Conservation (phyloP, 2,329 filamentous ascomycete species). For the Fusarium verticillioides region DNA sequence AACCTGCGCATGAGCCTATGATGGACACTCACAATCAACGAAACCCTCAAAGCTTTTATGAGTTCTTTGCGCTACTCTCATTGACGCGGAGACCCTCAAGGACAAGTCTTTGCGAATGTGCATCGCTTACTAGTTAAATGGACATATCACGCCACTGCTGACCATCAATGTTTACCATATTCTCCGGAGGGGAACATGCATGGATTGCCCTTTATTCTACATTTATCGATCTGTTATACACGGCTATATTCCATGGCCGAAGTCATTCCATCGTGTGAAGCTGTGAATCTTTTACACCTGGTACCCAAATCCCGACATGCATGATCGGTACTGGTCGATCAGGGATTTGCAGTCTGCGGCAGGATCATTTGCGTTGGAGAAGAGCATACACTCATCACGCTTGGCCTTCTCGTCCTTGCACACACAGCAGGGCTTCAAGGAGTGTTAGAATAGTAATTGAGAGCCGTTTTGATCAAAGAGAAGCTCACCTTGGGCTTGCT, state of each 20-base stretch:
- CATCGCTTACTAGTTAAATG: not conserved
- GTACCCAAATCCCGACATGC: constrained; percentile 95
- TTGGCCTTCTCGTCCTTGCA: constrained; percentile 94
- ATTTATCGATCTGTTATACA: constrained; percentile 43
- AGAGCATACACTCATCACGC: constrained; percentile 99
- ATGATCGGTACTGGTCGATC: constrained; percentile 86
- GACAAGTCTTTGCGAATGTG: not conserved
- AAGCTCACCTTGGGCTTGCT: constrained; percentile 58
- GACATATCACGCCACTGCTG: constrained; percentile 38
- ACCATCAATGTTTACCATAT: not conserved
- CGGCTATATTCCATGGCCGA: constrained; percentile 18
- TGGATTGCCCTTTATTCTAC: constrained; percentile 41
- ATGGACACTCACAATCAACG: not conserved
- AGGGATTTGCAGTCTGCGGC: constrained; percentile 83
- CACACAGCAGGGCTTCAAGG: constrained; percentile 89
- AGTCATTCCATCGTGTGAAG: not conserved
- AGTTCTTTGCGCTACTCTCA: not conserved
- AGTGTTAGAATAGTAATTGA: constrained; percentile 22
- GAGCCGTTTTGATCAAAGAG: constrained; percentile 6
- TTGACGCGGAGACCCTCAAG: not conserved
- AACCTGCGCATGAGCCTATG: not conserved
- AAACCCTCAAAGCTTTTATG: not conserved
- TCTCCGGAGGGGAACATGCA: constrained; percentile 37
- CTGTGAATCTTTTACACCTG: constrained; percentile 61
- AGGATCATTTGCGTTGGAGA: constrained; percentile 86